Conservation (phyloP, 1,139 yeast species). For the Ogataea hybrid region DNA sequence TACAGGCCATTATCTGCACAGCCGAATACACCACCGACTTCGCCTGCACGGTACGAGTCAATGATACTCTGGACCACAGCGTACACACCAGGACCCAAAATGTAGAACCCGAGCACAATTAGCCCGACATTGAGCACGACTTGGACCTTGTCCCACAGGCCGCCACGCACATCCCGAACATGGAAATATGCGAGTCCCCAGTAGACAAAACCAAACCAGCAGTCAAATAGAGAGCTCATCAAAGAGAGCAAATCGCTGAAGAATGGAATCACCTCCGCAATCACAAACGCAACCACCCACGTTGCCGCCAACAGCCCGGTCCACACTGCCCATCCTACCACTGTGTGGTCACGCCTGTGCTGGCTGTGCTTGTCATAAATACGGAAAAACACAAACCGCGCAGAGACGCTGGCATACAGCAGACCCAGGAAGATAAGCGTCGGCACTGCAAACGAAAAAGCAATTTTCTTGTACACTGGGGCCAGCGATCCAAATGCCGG, state of each 20-base stretch:
- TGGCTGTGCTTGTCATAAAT: slow-evolving; percentile 42
- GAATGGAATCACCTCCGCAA: slow-evolving; percentile 64
- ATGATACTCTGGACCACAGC: slow-evolving; percentile 54
- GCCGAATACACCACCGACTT: slow-evolving; percentile 49
- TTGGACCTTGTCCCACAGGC: slow-evolving; percentile 35
- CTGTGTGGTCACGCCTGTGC: slow-evolving; percentile 49
- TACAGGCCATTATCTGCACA: slow-evolving; percentile 46
- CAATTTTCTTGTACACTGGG: slow-evolving; percentile 47
- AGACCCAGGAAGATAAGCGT: slow-evolving; percentile 57
- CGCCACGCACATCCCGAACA: slow-evolving; percentile 33
- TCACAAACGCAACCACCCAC: slow-evolving; percentile 55
- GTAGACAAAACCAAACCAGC: slow-evolving; percentile 64
- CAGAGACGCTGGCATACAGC: slow-evolving; percentile 52
- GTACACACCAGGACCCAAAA: slow-evolving; percentile 59
- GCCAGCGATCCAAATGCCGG: slow-evolving; percentile 58
- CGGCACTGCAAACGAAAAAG: slow-evolving; percentile 62
- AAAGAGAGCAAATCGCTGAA: slow-evolving; percentile 55
- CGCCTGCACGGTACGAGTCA: slow-evolving; percentile 43
- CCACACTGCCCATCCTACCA: slow-evolving; percentile 55
- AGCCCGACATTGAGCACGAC: slow-evolving; percentile 38
- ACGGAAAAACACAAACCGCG: slow-evolving; percentile 47
- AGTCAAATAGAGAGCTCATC: slow-evolving; percentile 63
- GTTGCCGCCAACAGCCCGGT: slow-evolving; percentile 39
- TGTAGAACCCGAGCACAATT: slow-evolving; percentile 47
- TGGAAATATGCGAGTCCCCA: slow-evolving; percentile 64